These are phyloP conservation scores for Crucihimalaya himalaica DNA, from an alignment of 345 rosid species.

Conservation along the genomic window DNA sequence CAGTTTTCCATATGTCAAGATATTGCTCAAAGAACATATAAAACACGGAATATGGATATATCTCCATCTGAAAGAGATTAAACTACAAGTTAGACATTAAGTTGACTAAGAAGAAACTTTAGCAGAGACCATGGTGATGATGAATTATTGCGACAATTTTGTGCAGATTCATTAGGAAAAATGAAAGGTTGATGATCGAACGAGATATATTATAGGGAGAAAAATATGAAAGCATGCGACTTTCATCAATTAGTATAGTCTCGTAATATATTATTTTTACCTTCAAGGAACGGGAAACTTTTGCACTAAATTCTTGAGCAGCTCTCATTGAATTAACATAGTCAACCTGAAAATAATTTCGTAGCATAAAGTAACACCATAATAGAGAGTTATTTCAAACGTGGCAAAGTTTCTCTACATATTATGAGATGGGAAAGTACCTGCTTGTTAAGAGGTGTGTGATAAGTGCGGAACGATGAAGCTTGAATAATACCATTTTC, in stretches of 20 bases:
- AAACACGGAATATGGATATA: slow-evolving; percentile 95
- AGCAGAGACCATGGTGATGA: slow-evolving; percentile 15
- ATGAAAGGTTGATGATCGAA: not conserved
- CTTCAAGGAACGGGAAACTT: slow-evolving; percentile 77
- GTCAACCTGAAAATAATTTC: slow-evolving; percentile 58
- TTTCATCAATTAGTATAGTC: not conserved
- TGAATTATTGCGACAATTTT: not conserved
- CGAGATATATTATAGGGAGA: too few species aligned
- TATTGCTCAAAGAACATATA: slow-evolving; percentile 99
- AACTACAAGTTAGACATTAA: not conserved
- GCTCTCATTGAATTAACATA: slow-evolving; percentile 91
- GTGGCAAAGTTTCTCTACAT: not conserved
- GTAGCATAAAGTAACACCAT: slow-evolving; percentile 2
- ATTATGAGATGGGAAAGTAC: slow-evolving; percentile 36
- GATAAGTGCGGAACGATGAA: slow-evolving; percentile 98
- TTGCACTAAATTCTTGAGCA: slow-evolving; percentile 80
- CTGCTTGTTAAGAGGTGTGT: slow-evolving; percentile 96
- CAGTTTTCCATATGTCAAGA: slow-evolving; percentile 96
- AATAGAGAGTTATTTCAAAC: not conserved
- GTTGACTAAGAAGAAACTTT: not conserved
- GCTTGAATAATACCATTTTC: slow-evolving; percentile 78
- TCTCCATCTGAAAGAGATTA: slow-evolving; percentile 73
- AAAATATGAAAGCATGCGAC: slow-evolving; percentile 3
- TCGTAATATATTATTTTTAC: slow-evolving; percentile 35
- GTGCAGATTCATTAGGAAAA: not conserved